Evolutionary conservation across 2,329 filamentous ascomycete genomes (phyloP).

Genomic region (Neofusicoccum cordaticola): DNA sequence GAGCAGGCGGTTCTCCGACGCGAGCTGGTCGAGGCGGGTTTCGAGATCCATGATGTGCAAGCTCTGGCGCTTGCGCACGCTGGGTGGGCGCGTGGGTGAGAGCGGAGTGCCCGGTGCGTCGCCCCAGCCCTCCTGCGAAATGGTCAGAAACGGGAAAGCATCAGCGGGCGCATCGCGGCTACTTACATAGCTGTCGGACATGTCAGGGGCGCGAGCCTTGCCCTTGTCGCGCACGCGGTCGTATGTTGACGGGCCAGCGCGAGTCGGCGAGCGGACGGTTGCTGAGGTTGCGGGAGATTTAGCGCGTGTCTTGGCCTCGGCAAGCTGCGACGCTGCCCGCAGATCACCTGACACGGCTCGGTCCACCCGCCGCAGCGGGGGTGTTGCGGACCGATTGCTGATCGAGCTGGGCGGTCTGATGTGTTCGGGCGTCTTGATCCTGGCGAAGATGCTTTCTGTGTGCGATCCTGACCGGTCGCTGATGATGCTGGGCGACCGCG

Average conservation of each 20-base stretch:
- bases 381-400: constrained; percentile 59
- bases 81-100: constrained; percentile 90
- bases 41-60: constrained; percentile 93
- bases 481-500: constrained; percentile 39
- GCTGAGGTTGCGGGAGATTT: constrained; percentile 28
- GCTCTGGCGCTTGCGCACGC: constrained; percentile 94
- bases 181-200: constrained; percentile 94
- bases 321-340: constrained; percentile 63
- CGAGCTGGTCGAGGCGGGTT: constrained; percentile 75
- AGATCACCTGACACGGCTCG: constrained; percentile 72
- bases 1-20: constrained; percentile 79
- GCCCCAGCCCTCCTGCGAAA: constrained; percentile 81
- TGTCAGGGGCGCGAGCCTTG: constrained; percentile 68
- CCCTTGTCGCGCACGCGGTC: constrained; percentile 83
- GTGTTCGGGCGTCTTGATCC: constrained; percentile 43
- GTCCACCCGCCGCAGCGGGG: constrained; percentile 68
- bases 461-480: constrained; percentile 42
- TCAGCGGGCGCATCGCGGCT: constrained; percentile 10
- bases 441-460: constrained; percentile 33
- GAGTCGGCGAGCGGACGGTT: constrained; percentile 32
- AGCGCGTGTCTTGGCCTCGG: constrained; percentile 37
- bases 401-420: constrained; percentile 61
- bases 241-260: constrained; percentile 55
- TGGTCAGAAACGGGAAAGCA: constrained; percentile 21
- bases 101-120: constrained; percentile 85